phyloP scores from a whole-genome alignment of 2,329 filamentous ascomycete species.

The Aspergillus udagawae region DNA sequence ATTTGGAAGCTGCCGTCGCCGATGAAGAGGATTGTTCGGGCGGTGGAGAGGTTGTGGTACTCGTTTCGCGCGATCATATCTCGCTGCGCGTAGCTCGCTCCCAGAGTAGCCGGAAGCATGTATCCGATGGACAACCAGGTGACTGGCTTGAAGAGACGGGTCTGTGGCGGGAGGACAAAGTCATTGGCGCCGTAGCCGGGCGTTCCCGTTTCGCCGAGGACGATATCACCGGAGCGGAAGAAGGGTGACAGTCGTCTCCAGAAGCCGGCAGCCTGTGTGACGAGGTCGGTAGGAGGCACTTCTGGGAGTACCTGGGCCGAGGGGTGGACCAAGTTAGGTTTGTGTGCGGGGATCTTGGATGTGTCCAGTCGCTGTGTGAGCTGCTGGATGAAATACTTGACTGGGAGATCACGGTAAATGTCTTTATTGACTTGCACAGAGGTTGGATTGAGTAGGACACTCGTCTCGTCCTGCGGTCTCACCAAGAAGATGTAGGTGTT shows the following conservation, averaged over 20 bases:
- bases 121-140: conserved; percentile 61
- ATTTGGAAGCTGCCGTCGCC: conserved; percentile 64
- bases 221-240: conserved; percentile 51
- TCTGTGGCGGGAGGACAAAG: conserved; percentile 48
- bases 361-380: conserved; percentile 60
- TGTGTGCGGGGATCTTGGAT: conserved; percentile 45
- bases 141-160: conserved; percentile 47
- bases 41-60: conserved; percentile 15
- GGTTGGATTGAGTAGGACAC: conserved; percentile 76
- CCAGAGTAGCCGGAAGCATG: conserved; percentile 56
- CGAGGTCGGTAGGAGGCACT: conserved; percentile 24
- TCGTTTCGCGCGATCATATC: conserved; percentile 16
- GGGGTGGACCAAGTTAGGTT: conserved; percentile 11
- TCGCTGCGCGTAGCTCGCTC: conserved; percentile 50
- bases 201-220: conserved; percentile 58
- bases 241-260: conserved; percentile 47
- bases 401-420: conserved; percentile 71
- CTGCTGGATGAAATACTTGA: conserved; percentile 73
- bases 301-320: conserved; percentile 44
- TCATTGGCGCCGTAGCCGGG: conserved; percentile 52
- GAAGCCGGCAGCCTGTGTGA: conserved; percentile 49
- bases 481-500: conserved; percentile 71
- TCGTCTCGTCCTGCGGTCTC: conserved; percentile 68
- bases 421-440: conserved; percentile 71
- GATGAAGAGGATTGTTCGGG: conserved; percentile 55